Evolutionary conservation across 495 filamentous ascomycete genomes (phyloP), one percentile per base, ranked within the genome.

Genomic region (Annulohypoxylon maeteangense): DNA sequence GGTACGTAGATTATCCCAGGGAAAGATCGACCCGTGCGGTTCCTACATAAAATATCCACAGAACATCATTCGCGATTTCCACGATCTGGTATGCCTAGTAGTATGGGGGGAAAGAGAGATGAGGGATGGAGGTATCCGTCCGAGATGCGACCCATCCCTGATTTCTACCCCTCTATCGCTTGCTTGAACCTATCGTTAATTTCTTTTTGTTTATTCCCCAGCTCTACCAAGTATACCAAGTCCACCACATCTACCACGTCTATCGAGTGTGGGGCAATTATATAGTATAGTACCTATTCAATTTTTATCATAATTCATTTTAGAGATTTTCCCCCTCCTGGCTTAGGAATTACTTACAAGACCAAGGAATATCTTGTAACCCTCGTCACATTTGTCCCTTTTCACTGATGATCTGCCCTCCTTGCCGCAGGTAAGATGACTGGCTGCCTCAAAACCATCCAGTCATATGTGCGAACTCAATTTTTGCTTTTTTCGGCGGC

Each of bases 321-420:
- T 44, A 59, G 10, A 31, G 14, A 61, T 61, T 59, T 58, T 23
- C 48, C 14, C 48, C 48, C 23, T 31, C 23, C 40, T 44, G 16
- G 48, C 48, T 53, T 29, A 53, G 48, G 48, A 56, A 34, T 22
- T 58, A 54, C 50, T 32, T 54, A 29, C 50, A 40, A 40, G n/a
- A 16, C n/a, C 51, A 31, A 55, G 29, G 45, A 42, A 34, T 22
- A 20, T 53, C 36, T 38, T 38, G 14, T 50, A 62, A 55, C 18
- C 48, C 40, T 50, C 32, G 29, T 57, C 58, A 31, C 62, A 60
- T 45, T 20, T 44, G 16, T 31, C 56, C 32, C 18, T 57, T 50
- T 67, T 60, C 62, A n/a, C 64, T 48, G 16, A 65, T 50, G 62
- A 71, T 70, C 67, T 71, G 50, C 68, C 47, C 53, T 47, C 18